These are phyloP conservation scores for Penicillium atrosanguineum DNA, from an alignment of 495 filamentous ascomycete genomes.

Conservation along the genomic window DNA sequence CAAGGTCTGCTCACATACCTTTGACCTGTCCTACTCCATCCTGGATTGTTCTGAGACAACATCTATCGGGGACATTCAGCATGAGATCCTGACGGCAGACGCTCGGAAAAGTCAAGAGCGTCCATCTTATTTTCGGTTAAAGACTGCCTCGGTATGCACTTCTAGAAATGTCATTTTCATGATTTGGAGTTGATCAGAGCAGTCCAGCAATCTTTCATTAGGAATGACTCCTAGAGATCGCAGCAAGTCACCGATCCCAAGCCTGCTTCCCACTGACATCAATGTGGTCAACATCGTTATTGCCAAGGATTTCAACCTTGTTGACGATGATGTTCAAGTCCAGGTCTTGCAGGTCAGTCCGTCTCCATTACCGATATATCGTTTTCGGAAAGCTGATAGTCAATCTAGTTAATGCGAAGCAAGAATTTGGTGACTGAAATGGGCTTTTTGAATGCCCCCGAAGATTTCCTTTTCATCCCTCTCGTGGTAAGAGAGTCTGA, in stretches of 20 bases:
- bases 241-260: slow-evolving; percentile 17
- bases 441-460: slow-evolving; percentile 68
- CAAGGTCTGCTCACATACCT: slow-evolving; percentile 65
- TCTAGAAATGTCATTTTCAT: not conserved
- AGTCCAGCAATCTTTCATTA: slow-evolving; percentile 27
- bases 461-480: slow-evolving; percentile 77
- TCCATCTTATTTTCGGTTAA: slow-evolving; percentile 17
- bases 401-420: slow-evolving; percentile 70
- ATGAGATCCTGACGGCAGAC: slow-evolving; percentile 54
- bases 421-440: slow-evolving; percentile 72
- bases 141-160: slow-evolving; percentile 21
- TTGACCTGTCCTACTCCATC: slow-evolving; percentile 64
- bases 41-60: slow-evolving; percentile 70
- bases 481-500: slow-evolving; percentile 48
- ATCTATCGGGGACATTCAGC: slow-evolving; percentile 75
- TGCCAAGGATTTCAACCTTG: slow-evolving; percentile 72
- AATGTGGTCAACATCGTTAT: slow-evolving; percentile 78
- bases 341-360: slow-evolving; percentile 69
- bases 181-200: slow-evolving; percentile 2
- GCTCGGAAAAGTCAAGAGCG: slow-evolving; percentile 18
- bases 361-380: too few relatives aligned
- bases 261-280: slow-evolving; percentile 29
- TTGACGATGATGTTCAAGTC: slow-evolving; percentile 71
- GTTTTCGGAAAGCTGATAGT: slow-evolving; percentile 10
- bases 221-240: slow-evolving; percentile 20